Conservation (phyloP, 1,284 basidiomycete species). For the Anthracocystis setariae region DNA sequence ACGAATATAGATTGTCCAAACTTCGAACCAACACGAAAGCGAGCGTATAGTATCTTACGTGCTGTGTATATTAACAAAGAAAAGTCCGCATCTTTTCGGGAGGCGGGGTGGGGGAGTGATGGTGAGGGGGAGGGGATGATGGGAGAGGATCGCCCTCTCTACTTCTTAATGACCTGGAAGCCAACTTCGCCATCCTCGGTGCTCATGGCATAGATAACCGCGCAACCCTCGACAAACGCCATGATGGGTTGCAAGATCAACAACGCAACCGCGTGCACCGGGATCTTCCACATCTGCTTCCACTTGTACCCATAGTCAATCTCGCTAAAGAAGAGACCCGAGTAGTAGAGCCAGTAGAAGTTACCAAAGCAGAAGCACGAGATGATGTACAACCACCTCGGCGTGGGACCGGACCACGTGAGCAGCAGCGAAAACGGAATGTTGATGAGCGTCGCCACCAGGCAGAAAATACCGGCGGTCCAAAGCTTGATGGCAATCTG, state of each 20-base stretch:
- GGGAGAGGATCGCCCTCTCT: too few relatives aligned
- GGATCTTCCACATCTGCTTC: conserved; percentile 65
- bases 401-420: conserved; percentile 53
- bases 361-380: conserved; percentile 69
- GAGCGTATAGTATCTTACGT: too few relatives aligned
- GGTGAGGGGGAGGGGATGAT: too few relatives aligned
- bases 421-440: conserved; percentile 65
- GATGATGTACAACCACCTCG: conserved; percentile 68
- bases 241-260: conserved; percentile 68
- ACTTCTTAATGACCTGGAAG: conserved; percentile 51
- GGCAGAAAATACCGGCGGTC: conserved; percentile 69
- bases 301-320: conserved; percentile 65
- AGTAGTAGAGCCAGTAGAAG: conserved; percentile 67
- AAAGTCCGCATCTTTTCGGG: too few relatives aligned
- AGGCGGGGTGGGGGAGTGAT: too few relatives aligned
- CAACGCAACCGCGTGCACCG: conserved; percentile 63
- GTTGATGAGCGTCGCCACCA: conserved; percentile 69
- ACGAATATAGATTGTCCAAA: too few relatives aligned
- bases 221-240: conserved; percentile 68
- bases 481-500: conserved; percentile 69
- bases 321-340: conserved; percentile 65
- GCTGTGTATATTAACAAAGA: too few relatives aligned
- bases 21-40: too few relatives aligned
- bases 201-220: conserved; percentile 69
- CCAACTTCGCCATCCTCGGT: conserved; percentile 57